phyloP scores from a whole-genome alignment of 2,329 filamentous ascomycete species.

The Epichloe sp. region DNA sequence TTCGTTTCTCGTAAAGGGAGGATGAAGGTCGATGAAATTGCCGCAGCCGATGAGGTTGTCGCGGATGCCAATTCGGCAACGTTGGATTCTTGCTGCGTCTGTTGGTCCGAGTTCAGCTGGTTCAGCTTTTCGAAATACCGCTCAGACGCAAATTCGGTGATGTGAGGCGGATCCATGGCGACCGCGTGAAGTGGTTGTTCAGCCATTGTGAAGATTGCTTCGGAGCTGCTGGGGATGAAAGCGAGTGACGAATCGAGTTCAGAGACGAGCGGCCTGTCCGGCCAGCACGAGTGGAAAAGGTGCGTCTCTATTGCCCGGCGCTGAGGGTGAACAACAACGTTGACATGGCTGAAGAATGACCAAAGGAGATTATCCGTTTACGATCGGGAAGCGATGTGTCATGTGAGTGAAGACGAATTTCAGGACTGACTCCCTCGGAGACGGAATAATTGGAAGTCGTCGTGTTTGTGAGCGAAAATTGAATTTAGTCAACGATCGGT shows the following conservation, averaged over 20 bases:
- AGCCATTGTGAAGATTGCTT: conserved; percentile 17
- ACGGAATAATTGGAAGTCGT: background rate
- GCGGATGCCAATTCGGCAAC: conserved; percentile 1
- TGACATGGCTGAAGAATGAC: conserved; percentile 16
- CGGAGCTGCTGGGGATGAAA: conserved; percentile 5
- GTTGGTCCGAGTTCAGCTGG: conserved; percentile 35
- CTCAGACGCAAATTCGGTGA: conserved; percentile 54
- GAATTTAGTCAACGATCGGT: background rate
- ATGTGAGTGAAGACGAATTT: background rate
- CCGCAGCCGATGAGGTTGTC: conserved; percentile 9
- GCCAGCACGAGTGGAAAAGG: conserved; percentile 16
- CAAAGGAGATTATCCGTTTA: background rate
- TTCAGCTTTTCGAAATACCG: conserved; percentile 50
- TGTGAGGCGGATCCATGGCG: conserved; percentile 47
- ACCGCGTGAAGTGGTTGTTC: conserved; percentile 16
- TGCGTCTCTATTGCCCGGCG: conserved; percentile 21
- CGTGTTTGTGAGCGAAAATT: background rate
- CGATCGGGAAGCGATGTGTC: background rate
- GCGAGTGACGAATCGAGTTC: conserved; percentile 11
- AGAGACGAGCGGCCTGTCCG: conserved; percentile 12
- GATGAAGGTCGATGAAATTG: conserved; percentile 31
- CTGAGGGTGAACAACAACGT: conserved; percentile 8
- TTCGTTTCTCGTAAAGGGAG: conserved; percentile 34
- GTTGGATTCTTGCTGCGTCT: conserved; percentile 25
- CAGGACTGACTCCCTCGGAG: no score